phyloP scores from a whole-genome alignment of 2,329 filamentous ascomycete species.

The Orbilia javanica region DNA sequence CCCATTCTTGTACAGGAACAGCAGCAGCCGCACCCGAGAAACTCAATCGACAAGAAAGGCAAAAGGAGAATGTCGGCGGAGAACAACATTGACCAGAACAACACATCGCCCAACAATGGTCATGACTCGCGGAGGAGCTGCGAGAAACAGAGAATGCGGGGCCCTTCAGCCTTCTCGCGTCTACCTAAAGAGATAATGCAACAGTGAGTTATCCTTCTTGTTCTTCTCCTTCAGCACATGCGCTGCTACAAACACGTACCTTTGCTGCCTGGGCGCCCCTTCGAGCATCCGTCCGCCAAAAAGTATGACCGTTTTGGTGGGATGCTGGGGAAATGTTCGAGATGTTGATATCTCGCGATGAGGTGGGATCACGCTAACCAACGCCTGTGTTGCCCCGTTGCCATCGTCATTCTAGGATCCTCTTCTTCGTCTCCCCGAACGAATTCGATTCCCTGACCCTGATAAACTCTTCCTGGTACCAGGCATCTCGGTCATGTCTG shows the following conservation, averaged over 20 bases:
- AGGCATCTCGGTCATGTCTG: conserved; percentile 73
- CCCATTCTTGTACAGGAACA: conserved; percentile 1
- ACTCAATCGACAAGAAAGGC: conserved; percentile 59
- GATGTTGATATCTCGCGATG: conserved; percentile 53
- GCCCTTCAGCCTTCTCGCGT: conserved; percentile 68
- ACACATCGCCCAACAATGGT: conserved; percentile 31
- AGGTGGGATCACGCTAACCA: not conserved
- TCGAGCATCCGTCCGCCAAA: not conserved
- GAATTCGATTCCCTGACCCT: conserved; percentile 76
- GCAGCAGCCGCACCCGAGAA: conserved; percentile 23
- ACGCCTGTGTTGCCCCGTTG: conserved; percentile 23
- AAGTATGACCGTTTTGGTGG: conserved; percentile 42
- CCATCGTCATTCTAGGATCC: conserved; percentile 68
- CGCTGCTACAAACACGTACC: not conserved
- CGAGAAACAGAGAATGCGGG: conserved; percentile 20
- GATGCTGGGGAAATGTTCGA: not conserved
- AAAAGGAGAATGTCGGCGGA: conserved; percentile 58
- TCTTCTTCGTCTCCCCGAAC: conserved; percentile 73
- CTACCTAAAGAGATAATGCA: conserved; percentile 78
- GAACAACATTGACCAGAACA: conserved; percentile 27
- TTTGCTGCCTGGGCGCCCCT: not conserved
- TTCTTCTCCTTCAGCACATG: too few relatives aligned
- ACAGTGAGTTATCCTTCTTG: conserved; percentile 69
- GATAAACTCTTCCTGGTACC: conserved; percentile 76
- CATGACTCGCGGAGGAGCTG: conserved; percentile 33